phyloP scores from a whole-genome alignment of 305 asterid species.

The Striga hermonthica region DNA sequence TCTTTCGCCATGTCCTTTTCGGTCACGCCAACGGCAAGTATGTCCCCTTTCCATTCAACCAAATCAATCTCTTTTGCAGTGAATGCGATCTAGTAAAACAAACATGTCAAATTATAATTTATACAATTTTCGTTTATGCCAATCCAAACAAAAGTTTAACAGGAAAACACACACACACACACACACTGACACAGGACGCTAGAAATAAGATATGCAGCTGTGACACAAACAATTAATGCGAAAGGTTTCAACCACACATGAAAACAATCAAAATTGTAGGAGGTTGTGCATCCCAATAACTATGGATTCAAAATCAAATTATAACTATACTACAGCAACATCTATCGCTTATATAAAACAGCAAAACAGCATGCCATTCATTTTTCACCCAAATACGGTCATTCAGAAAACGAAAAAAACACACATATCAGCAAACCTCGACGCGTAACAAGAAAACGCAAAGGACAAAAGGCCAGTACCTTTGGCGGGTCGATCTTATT shows the following conservation, averaged over 20 bases:
- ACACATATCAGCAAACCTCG: not conserved
- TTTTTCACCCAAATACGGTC: not conserved
- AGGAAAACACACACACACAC: not conserved
- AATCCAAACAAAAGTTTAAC: no score
- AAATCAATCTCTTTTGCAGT: conserved; percentile 79
- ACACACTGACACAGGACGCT: not conserved
- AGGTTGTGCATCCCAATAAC: not conserved
- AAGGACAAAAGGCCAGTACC: conserved; percentile 36
- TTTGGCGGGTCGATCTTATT: conserved; percentile 57
- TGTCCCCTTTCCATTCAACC: conserved; percentile 96
- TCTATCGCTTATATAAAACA: not conserved
- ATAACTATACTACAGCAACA: no score
- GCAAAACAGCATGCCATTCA: not conserved
- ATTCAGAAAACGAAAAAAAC: not conserved
- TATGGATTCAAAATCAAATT: no score
- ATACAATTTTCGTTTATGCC: no score
- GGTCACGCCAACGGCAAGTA: conserved; percentile 83
- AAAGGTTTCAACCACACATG: not conserved
- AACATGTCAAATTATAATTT: no score
- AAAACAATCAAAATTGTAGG: not conserved
- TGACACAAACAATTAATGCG: not conserved
- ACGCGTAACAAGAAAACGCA: not conserved
- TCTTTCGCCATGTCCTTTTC: conserved; percentile 82
- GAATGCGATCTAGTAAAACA: conserved; percentile 56
- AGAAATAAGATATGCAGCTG: not conserved